Conservation (phyloP, 2,329 filamentous ascomycete genomes). For the Dactylonectria estremocensis region DNA sequence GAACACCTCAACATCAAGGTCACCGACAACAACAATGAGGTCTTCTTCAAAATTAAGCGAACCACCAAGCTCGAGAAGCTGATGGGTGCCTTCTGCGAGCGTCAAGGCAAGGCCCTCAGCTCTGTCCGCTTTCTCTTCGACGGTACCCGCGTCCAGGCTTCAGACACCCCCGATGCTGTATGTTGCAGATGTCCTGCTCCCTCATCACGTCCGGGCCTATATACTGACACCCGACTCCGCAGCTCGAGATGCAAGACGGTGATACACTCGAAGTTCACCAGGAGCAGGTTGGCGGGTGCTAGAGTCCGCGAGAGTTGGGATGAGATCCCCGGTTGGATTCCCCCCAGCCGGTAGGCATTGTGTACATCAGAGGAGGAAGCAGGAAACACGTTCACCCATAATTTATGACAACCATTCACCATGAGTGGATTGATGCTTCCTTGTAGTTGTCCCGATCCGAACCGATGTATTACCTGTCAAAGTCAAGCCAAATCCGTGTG, state of each 20-base stretch:
- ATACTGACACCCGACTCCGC: conserved; percentile 34
- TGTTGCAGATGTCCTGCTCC: conserved; percentile 59
- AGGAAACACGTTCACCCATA: conserved; percentile 38
- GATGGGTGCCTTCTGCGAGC: conserved; percentile 98
- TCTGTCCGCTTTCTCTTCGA: conserved; percentile 97
- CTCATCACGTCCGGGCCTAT: neutral
- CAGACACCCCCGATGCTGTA: conserved; percentile 93
- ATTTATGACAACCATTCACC: conserved; percentile 50
- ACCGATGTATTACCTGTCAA: conserved; percentile 12
- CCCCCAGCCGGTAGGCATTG: conserved; percentile 36
- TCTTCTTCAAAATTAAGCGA: conserved; percentile 99
- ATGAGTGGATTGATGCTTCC: conserved; percentile 35
- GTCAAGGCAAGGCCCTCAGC: conserved; percentile 88
- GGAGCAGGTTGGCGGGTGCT: conserved; percentile 90
- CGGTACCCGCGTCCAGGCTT: conserved; percentile 90
- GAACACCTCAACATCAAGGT: conserved; percentile 99
- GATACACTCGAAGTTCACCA: conserved; percentile 98
- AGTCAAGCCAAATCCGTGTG: conserved; percentile 7
- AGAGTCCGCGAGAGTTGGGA: conserved; percentile 22
- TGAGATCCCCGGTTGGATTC: conserved; percentile 37
- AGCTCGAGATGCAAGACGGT: conserved; percentile 98
- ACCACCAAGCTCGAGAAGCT: conserved; percentile 96
- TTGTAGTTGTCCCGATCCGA: conserved; percentile 8
- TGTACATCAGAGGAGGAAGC: conserved; percentile 42
- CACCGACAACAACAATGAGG: conserved; percentile 99